Conservation (phyloP, 352 stramenopile species). For the Halophytophthora batemanensis region DNA sequence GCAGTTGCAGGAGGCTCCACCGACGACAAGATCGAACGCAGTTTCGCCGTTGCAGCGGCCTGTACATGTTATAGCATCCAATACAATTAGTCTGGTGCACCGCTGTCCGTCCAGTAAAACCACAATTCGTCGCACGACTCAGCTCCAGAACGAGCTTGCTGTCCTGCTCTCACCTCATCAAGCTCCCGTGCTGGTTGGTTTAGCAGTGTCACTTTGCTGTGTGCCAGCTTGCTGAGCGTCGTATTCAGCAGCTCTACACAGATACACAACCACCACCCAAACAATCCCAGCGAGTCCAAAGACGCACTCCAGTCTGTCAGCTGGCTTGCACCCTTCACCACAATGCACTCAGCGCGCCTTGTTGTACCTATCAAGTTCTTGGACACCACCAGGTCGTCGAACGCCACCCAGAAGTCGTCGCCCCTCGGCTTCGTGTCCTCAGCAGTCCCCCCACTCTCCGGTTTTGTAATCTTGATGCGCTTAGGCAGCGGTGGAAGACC, state of each 20-base stretch:
- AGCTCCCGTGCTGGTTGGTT: conserved; percentile 43
- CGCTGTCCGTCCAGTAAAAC: too few species aligned
- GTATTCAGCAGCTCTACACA: conserved; percentile 69
- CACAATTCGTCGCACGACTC: too few species aligned
- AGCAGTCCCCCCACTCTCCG: conserved; percentile 15
- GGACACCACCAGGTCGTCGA: conserved; percentile 54
- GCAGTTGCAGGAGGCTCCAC: not conserved
- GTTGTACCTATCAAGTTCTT: conserved; percentile 72
- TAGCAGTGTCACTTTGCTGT: conserved; percentile 49
- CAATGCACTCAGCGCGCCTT: not conserved
- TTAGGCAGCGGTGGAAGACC: conserved; percentile 35
- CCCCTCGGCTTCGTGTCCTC: conserved; percentile 14
- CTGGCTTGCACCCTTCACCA: too few species aligned
- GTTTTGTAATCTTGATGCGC: conserved; percentile 43
- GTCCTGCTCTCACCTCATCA: conserved; percentile 34
- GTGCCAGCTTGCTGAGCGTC: conserved; percentile 56
- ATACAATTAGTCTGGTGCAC: too few species aligned
- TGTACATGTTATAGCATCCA: not conserved
- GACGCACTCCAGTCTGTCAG: not conserved
- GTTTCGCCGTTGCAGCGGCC: conserved; percentile 11
- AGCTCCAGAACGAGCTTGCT: too few species aligned
- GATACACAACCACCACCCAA: not conserved
- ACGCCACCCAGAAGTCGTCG: conserved; percentile 69
- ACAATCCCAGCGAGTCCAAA: not conserved
- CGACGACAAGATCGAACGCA: conserved; percentile 14